phyloP scores from a whole-genome alignment of 2,329 filamentous ascomycete species.

The Xylaria sp. region DNA sequence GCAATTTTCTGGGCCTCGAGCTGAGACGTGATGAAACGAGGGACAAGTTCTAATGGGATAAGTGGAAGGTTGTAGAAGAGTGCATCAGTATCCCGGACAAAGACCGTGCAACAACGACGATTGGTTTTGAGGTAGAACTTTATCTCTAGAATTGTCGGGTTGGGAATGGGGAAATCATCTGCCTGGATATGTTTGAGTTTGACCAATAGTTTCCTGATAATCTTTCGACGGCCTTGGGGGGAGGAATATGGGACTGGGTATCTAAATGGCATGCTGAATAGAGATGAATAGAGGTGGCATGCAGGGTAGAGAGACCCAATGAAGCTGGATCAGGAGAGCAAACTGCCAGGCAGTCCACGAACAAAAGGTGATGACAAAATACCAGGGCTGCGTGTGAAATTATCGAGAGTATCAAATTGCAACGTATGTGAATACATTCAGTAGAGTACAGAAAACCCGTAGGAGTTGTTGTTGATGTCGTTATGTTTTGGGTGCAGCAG shows the following conservation, averaged over 20 bases:
- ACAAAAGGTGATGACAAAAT: neutral
- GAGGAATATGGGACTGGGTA: constrained; percentile 13
- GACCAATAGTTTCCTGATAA: constrained; percentile 26
- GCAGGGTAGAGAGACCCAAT: neutral
- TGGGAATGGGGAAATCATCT: constrained; percentile 33
- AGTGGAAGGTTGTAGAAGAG: neutral
- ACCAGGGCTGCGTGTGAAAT: neutral
- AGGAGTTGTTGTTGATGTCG: neutral
- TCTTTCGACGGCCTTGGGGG: constrained; percentile 21
- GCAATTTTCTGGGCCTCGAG: constrained; percentile 48
- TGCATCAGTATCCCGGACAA: neutral
- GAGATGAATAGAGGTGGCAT: constrained; percentile 15
- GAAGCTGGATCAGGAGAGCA: neutral
- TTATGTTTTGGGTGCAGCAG: neutral
- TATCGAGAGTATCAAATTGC: neutral
- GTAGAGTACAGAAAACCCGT: neutral
- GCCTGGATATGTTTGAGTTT: constrained; percentile 35
- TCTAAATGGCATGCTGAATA: constrained; percentile 12
- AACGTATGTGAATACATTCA: neutral
- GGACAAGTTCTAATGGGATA: constrained; percentile 30
- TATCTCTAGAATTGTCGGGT: constrained; percentile 35
- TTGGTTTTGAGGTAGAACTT: constrained; percentile 36
- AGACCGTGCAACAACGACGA: constrained; percentile 22
- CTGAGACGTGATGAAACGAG: constrained; percentile 49
- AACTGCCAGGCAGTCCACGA: neutral